phyloP scores from a whole-genome alignment of 2,329 filamentous ascomycete genomes.

The Fusarium sarcochroum region DNA sequence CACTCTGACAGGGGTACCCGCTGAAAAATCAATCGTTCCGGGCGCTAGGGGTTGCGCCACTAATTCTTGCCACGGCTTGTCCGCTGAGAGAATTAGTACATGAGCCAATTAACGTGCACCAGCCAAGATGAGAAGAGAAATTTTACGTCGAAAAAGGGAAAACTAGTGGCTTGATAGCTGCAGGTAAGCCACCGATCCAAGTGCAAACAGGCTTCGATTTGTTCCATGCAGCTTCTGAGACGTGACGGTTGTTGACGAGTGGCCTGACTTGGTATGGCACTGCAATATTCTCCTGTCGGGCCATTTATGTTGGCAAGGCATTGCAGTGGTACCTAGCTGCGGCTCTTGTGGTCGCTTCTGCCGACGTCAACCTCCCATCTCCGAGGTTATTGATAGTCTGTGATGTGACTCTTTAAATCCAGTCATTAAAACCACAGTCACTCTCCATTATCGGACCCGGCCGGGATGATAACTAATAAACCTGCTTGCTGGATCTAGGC shows the following conservation, averaged over 20 bases:
- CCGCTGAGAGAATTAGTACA: conserved; percentile 21
- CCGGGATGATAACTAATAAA: neutral
- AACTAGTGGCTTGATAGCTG: conserved; percentile 28
- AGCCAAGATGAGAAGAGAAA: conserved; percentile 15
- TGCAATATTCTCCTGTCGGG: conserved; percentile 3
- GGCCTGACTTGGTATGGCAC: conserved; percentile 16
- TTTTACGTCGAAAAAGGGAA: conserved; percentile 8
- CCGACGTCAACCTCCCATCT: conserved; percentile 35
- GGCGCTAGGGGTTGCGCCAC: conserved; percentile 25
- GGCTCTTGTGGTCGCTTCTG: conserved; percentile 25
- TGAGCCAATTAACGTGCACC: conserved; percentile 18
- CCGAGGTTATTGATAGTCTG: conserved; percentile 5
- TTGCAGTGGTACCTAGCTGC: conserved; percentile 5
- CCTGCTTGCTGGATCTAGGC: conserved; percentile 8
- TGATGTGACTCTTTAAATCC: conserved; percentile 12
- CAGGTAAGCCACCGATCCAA: conserved; percentile 20
- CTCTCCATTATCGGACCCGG: conserved; percentile 26
- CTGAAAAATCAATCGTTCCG: conserved; percentile 16
- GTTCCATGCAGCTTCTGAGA: conserved; percentile 32
- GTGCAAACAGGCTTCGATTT: conserved; percentile 26
- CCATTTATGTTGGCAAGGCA: conserved; percentile 7
- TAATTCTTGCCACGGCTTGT: conserved; percentile 30
- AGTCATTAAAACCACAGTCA: conserved; percentile 5
- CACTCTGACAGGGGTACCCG: neutral
- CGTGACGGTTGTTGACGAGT: neutral